phyloP scores from a whole-genome alignment of 257 asterid species.

The Anisodus acutangulus region DNA sequence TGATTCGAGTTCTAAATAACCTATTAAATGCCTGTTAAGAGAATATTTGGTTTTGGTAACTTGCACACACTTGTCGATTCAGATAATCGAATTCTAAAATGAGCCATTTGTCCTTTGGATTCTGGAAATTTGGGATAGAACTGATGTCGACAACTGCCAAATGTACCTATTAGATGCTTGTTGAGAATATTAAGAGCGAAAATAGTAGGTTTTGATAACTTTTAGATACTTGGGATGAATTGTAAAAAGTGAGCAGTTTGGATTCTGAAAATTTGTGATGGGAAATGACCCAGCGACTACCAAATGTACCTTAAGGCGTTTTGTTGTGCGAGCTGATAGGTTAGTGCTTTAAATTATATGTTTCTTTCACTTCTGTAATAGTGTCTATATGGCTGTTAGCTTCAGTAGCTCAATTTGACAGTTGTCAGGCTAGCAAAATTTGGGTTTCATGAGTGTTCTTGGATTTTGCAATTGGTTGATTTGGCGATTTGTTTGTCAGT shows the following conservation, averaged over 20 bases:
- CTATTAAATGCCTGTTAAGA: too few relatives aligned
- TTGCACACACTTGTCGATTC: not conserved
- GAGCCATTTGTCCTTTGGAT: not conserved
- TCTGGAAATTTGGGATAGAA: not conserved
- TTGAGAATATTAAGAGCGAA: not conserved
- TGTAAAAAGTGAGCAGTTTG: not conserved
- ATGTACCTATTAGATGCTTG: not conserved
- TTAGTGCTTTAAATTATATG: not conserved
- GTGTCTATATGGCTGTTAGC: not conserved
- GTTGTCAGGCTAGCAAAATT: not conserved
- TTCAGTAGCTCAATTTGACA: not conserved
- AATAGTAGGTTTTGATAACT: not conserved
- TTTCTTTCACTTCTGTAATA: not conserved
- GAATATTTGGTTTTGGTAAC: not conserved
- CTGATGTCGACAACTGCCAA: not conserved
- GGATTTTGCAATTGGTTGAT: not conserved
- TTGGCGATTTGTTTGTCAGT: not conserved
- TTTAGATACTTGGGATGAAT: not conserved
- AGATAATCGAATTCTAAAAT: not conserved
- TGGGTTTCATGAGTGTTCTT: not conserved
- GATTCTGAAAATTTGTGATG: not conserved
- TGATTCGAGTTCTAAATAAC: too few relatives aligned
- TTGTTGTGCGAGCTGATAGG: not conserved
- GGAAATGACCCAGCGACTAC: not conserved
- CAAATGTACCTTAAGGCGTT: not conserved